Percentiles rank a stretch among this genome's conserved stretches.
Evolutionary conservation across 2,329 filamentous ascomycete genomes (phyloP).

Genomic region (Aspergillus pseudoterreus): DNA sequence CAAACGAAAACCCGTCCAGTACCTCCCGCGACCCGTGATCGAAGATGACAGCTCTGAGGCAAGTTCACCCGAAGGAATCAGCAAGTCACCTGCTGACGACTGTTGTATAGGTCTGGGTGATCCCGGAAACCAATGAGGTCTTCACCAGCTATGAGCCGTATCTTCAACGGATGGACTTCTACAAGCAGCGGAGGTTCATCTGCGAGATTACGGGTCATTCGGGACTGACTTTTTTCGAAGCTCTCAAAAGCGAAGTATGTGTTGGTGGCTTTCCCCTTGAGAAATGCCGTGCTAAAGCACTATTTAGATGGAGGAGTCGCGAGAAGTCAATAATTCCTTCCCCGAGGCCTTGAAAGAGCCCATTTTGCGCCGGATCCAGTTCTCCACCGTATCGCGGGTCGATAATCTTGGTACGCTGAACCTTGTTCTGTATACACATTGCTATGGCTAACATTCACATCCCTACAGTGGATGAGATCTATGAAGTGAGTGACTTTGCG

Average conservation of each 20-base stretch:
- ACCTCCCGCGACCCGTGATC: slow-evolving; percentile 66
- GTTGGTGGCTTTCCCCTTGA: slow-evolving; percentile 4
- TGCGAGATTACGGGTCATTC: slow-evolving; percentile 95
- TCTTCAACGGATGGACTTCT: slow-evolving; percentile 82
- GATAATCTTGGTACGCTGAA: slow-evolving; percentile 64
- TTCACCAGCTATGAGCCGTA: slow-evolving; percentile 88
- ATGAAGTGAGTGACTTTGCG: slow-evolving; percentile 38
- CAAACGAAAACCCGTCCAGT: slow-evolving; percentile 91
- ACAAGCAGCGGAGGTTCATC: slow-evolving; percentile 88
- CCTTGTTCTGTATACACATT: slow-evolving; percentile 1
- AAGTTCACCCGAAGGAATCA: slow-evolving; percentile 30
- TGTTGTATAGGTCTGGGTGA: slow-evolving; percentile 74
- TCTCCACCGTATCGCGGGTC: slow-evolving; percentile 82
- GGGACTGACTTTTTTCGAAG: slow-evolving; percentile 86
- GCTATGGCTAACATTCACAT: slow-evolving; percentile 18
- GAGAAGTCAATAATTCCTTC: slow-evolving; percentile 86
- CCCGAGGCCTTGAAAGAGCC: slow-evolving; percentile 88
- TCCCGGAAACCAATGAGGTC: slow-evolving; percentile 83
- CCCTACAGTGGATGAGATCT: slow-evolving; percentile 46
- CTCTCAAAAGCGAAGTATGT: slow-evolving; percentile 82
- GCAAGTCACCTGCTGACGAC: slow-evolving; percentile 9
- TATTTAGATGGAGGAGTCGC: slow-evolving; percentile 67
- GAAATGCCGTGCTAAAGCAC: slow-evolving; percentile 4
- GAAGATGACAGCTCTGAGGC: slow-evolving; percentile 83
- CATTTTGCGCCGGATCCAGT: slow-evolving; percentile 85